A percentile compares a stretch with the other conserved stretches of the same genome.
Evolutionary conservation across 345 rosid species (phyloP).

Genomic region (Linum lewisii): DNA sequence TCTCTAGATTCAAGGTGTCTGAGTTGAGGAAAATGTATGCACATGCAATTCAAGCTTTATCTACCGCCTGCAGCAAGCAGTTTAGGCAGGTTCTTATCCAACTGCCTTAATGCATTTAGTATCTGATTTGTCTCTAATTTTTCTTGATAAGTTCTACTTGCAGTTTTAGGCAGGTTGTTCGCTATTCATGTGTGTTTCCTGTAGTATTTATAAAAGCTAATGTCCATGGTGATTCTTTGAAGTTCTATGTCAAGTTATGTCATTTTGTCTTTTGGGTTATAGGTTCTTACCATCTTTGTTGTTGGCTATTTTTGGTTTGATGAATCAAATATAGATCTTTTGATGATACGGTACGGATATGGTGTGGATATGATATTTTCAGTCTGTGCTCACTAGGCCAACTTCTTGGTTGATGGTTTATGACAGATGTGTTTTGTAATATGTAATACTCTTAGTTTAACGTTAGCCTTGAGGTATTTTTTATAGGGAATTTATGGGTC

Average conservation of each 20-base stretch:
- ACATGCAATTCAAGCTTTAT: conserved; percentile 81
- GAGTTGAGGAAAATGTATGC: conserved; percentile 82
- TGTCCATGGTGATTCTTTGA: not conserved
- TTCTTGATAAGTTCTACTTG: conserved; percentile 4
- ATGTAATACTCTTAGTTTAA: no score
- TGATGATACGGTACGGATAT: no score
- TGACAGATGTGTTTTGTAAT: no score
- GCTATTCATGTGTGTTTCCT: no score
- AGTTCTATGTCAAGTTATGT: not conserved
- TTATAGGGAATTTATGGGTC: not conserved
- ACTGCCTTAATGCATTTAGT: conserved; percentile 3
- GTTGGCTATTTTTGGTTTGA: not conserved
- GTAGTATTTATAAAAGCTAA: not conserved
- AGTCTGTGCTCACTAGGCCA: no score
- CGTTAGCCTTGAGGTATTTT: no score
- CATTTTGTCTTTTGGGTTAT: not conserved
- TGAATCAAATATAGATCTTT: not conserved
- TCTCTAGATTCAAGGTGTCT: conserved; percentile 89
- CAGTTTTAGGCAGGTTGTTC: no score
- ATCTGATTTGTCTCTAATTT: conserved; percentile 11
- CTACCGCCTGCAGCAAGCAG: conserved; percentile 71
- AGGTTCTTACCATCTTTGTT: not conserved
- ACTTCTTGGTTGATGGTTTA: no score
- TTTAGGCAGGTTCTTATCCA: conserved; percentile 87
- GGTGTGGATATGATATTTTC: no score